Percentiles rank a stretch among this genome's conserved stretches.
These are phyloP conservation scores for Aspergillus sp. DNA, from an alignment of 2,329 filamentous ascomycete species.

Conservation along the genomic window DNA sequence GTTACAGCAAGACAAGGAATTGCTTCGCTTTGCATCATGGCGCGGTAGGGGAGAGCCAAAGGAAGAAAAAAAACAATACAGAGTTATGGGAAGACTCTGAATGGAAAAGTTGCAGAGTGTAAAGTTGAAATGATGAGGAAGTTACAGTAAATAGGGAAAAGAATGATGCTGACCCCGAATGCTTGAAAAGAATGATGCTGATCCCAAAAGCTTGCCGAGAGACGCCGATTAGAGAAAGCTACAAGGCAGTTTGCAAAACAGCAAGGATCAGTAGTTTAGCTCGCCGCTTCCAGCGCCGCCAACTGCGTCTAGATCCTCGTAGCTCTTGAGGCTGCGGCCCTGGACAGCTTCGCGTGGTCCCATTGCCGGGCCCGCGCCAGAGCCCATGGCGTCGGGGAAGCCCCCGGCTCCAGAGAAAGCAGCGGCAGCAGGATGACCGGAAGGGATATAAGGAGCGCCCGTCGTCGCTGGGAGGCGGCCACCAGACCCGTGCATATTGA, in stretches of 20 bases:
- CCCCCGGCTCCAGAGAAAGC: slow-evolving; percentile 49
- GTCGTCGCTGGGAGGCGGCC: slow-evolving; percentile 38
- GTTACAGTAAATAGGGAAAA: background rate
- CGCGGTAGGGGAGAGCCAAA: background rate
- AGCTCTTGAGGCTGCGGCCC: slow-evolving; percentile 91
- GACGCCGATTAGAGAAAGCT: slow-evolving; percentile 14
- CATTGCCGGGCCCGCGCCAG: slow-evolving; percentile 73
- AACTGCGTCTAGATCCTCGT: slow-evolving; percentile 93
- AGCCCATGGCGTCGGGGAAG: slow-evolving; percentile 53
- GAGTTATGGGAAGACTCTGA: no score
- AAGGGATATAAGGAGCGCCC: slow-evolving; percentile 41
- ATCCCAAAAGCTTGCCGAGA: slow-evolving; percentile 10
- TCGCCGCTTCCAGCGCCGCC: slow-evolving; percentile 76
- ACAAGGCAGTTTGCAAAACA: background rate
- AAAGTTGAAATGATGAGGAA: background rate
- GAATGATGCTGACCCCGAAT: slow-evolving; percentile 6
- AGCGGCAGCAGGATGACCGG: slow-evolving; percentile 47
- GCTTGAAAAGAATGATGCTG: background rate
- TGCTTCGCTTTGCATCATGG: background rate
- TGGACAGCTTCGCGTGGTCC: slow-evolving; percentile 91
- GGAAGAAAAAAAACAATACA: background rate
- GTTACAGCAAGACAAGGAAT: background rate
- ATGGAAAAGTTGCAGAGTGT: no score
- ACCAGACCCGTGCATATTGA: slow-evolving; percentile 41
- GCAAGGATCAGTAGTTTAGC: slow-evolving; percentile 74